Conservation (phyloP, 805 yeast species). For the Wickerhamomyces canadensis region DNA sequence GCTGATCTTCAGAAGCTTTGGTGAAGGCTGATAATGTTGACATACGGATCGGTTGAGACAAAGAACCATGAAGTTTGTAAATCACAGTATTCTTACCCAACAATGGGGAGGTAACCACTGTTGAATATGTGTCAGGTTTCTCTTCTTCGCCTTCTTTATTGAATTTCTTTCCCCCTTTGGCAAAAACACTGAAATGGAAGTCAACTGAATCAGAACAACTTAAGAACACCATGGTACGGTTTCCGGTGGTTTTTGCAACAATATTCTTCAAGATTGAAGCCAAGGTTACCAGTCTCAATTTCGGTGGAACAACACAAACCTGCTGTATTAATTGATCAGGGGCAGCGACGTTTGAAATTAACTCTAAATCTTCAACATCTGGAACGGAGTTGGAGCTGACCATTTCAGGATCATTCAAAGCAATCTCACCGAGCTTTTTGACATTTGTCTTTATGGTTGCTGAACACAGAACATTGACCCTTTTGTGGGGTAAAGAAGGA, state of each 20-base stretch:
- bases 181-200: slow-evolving; percentile 76
- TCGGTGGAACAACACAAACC: slow-evolving; percentile 85
- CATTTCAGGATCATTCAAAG: slow-evolving; percentile 70
- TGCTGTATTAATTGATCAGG: slow-evolving; percentile 90
- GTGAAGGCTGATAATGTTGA: slow-evolving; percentile 48
- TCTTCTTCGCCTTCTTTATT: slow-evolving; percentile 28
- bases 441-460: slow-evolving; percentile 88
- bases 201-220: slow-evolving; percentile 97
- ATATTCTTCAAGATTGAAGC: slow-evolving; percentile 58
- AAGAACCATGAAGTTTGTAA: slow-evolving; percentile 83
- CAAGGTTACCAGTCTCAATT: slow-evolving; percentile 77
- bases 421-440: slow-evolving; percentile 70
- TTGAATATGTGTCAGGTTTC: slow-evolving; percentile 24
- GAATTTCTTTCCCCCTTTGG: slow-evolving; percentile 47
- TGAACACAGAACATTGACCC: slow-evolving; percentile 83
- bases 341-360: slow-evolving; percentile 40
- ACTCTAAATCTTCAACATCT: slow-evolving; percentile 22
- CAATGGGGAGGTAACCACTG: slow-evolving; percentile 49
- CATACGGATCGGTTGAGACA: slow-evolving; percentile 79
- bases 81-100: slow-evolving; percentile 42
- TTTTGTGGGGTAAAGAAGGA: slow-evolving; percentile 57
- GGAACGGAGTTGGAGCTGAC: slow-evolving; percentile 35
- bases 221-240: slow-evolving; percentile 76
- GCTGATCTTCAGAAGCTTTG: slow-evolving; percentile 37
- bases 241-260: slow-evolving; percentile 28